Conservation (phyloP, 495 filamentous ascomycete genomes). For the Rhypophila decipiens region DNA sequence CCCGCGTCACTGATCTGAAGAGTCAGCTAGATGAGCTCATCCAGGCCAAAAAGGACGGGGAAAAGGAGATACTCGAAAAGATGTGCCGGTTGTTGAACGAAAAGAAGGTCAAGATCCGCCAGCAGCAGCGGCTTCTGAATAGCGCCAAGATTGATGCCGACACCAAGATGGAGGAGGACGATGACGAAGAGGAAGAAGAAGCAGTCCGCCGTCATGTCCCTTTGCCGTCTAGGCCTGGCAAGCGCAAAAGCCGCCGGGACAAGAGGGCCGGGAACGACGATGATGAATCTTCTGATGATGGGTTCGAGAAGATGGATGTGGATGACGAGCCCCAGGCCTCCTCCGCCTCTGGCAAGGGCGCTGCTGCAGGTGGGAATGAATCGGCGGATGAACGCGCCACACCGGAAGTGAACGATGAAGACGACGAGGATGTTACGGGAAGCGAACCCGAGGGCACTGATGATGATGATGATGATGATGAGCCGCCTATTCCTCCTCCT, state of each 20-base stretch:
- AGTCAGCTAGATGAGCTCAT: slow-evolving; percentile 58
- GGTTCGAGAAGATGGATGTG: slow-evolving; percentile 55
- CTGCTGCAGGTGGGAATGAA: background rate
- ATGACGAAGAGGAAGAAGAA: background rate
- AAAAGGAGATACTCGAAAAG: slow-evolving; percentile 63
- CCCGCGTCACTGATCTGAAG: slow-evolving; percentile 39
- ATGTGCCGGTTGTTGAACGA: slow-evolving; percentile 69
- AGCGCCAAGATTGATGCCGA: slow-evolving; percentile 37
- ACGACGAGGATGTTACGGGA: slow-evolving; percentile 16
- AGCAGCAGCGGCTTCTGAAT: slow-evolving; percentile 65
- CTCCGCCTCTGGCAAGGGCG: too few relatives aligned
- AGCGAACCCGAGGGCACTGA: slow-evolving; percentile 32
- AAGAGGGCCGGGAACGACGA: slow-evolving; percentile 25
- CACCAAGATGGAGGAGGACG: background rate
- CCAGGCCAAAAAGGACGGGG: slow-evolving; percentile 59
- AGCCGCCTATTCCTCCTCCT: background rate
- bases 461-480: slow-evolving; percentile 17
- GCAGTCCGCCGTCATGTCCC: background rate
- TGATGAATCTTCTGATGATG: slow-evolving; percentile 42
- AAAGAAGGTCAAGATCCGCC: slow-evolving; percentile 87
- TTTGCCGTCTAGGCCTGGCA: slow-evolving; percentile 30
- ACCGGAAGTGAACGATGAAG: background rate
- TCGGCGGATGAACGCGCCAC: background rate
- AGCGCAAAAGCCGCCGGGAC: slow-evolving; percentile 43
- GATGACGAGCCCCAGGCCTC: too few relatives aligned